phyloP scores from a whole-genome alignment of 495 filamentous ascomycete species.

The Diplogelasinospora grovesii region DNA sequence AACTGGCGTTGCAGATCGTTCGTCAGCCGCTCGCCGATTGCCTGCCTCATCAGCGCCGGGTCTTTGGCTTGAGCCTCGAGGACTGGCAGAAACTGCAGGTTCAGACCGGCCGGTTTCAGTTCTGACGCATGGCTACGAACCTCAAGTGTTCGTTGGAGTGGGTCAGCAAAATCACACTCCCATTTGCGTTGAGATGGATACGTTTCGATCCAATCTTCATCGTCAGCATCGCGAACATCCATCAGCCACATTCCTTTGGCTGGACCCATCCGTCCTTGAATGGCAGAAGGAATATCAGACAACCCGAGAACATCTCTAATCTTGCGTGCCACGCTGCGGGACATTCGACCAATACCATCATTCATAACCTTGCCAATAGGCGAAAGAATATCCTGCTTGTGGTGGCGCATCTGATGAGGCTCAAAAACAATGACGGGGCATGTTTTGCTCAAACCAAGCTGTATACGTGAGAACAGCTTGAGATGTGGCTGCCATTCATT shows the following conservation, averaged over 20 bases:
- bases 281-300: conserved; percentile 56
- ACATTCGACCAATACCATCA: conserved; percentile 73
- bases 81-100: conserved; percentile 72
- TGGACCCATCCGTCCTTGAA: conserved; percentile 76
- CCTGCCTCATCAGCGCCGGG: conserved; percentile 37
- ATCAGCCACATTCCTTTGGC: conserved; percentile 91
- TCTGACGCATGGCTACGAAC: conserved; percentile 57
- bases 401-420: conserved; percentile 30
- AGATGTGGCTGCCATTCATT: conserved; percentile 32
- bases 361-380: conserved; percentile 58
- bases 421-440: conserved; percentile 28
- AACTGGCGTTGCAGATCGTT: conserved; percentile 55
- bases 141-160: conserved; percentile 59
- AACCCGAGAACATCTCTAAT: conserved; percentile 56
- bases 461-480: conserved; percentile 36
- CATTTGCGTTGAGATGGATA: conserved; percentile 79
- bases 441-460: conserved; percentile 41
- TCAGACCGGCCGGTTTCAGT: conserved; percentile 58
- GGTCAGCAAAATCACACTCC: conserved; percentile 48
- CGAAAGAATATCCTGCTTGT: conserved; percentile 27
- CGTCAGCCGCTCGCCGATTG: conserved; percentile 54
- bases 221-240: conserved; percentile 39
- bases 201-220: conserved; percentile 66
- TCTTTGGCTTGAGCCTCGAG: conserved; percentile 59
- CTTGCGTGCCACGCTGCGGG: conserved; percentile 51